Percentiles rank a stretch among this genome's conserved stretches.
phyloP scores from a whole-genome alignment of 2,329 filamentous ascomycete genomes.

The Aspergillus calidoustus region DNA sequence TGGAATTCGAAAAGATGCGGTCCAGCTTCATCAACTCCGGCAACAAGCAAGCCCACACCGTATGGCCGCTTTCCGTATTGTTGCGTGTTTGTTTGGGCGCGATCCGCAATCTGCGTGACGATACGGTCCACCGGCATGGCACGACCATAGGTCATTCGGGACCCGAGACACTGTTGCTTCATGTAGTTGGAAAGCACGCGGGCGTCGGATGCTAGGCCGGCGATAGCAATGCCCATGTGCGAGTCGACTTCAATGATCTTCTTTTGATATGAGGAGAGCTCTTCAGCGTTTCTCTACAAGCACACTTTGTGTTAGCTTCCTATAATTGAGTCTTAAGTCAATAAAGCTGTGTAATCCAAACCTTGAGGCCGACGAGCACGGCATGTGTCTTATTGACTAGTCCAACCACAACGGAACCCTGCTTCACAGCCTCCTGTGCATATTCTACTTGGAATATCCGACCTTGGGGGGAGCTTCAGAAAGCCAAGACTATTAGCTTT shows the following conservation, averaged over 20 bases:
- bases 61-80: constrained; percentile 96
- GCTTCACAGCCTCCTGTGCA: constrained; percentile 97
- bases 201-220: constrained; percentile 94
- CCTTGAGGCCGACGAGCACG: constrained; percentile 95
- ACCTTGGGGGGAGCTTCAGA: constrained; percentile 87
- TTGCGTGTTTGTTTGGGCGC: constrained; percentile 97
- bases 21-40: constrained; percentile 90
- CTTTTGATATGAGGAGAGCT: constrained; percentile 99
- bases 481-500: constrained; percentile 22
- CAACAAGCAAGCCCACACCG: constrained; percentile 89
- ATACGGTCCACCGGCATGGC: constrained; percentile 88
- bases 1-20: constrained; percentile 99
- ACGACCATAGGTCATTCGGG: constrained; percentile 93
- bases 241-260: constrained; percentile 97
- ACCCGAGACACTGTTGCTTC: constrained; percentile 97
- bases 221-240: constrained; percentile 93
- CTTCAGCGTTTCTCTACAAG: constrained; percentile 90
- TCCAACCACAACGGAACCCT: constrained; percentile 96
- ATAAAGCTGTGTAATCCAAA: constrained; percentile 44
- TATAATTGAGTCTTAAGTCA: neutral
- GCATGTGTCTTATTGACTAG: constrained; percentile 98
- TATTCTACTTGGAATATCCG: constrained; percentile 99
- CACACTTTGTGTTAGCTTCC: constrained; percentile 10
- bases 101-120: constrained; percentile 89
- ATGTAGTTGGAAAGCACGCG: constrained; percentile 99